Evolutionary conservation across 1,284 basidiomycete species (phyloP), one percentile per base, ranked within the genome.

Genomic region (Ceraceosorus guamensis): DNA sequence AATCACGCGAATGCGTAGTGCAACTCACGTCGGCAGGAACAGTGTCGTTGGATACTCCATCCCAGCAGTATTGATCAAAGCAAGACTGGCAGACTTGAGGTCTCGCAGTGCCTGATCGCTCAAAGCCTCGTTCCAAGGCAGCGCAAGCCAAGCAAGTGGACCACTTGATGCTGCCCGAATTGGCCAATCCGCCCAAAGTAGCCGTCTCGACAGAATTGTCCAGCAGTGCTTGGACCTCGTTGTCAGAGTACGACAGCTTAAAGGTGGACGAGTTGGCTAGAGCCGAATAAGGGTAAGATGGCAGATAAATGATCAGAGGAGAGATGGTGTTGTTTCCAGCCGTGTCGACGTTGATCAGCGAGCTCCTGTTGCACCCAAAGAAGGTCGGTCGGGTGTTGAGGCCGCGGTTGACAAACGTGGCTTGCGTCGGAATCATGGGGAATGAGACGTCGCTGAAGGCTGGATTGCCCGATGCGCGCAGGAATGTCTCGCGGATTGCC

Each of bases 331-430:
- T 68, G 53, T 78, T 76, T 32, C 47, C 45, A 13, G 60, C 55
- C 61, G 48, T 71, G 51, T 63, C 71, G 24, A 66, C 66, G 56
- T 70, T 72, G 33, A 77, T 77, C 46, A 73, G 75, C 57, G 77
- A 77, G 60, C 72, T 71, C 2, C 77, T 72, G 39, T 71, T 77
- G 68, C 87, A 88, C 0, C 87, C 87, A 76, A 88, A 89, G 76
- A 89, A 88, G 0, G 85, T 85, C 5, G 87, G 82, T 16, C 87
- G 81, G 43, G 80, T 79, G 71, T 85, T 86, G 8, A 86, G 79
- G 13, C 87, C 87, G 6, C 81, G 81, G 11, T 79, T 77, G 49
- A 87, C 69, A 67, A 87, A 87, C 5, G 81, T 82, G 13, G 80
- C 77, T 5, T 74, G 70, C 10, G 70, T 66, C 0, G 80, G 80